phyloP scores from a whole-genome alignment of 495 filamentous ascomycete genomes.

The Xylaria palmicola region DNA sequence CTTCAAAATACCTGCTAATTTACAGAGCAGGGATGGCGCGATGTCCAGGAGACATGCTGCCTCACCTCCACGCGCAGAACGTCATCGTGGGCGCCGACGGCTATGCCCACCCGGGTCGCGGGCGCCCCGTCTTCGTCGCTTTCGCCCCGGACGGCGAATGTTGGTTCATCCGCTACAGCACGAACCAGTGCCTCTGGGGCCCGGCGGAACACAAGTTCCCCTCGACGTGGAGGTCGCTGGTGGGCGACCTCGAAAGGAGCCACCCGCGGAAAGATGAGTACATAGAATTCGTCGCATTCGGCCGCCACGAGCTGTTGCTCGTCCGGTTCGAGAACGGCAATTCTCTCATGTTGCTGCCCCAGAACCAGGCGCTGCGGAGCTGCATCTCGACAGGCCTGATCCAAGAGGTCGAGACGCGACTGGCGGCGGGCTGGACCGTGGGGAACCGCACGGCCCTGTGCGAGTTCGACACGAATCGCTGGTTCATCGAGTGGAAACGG shows the following conservation, averaged over 20 bases:
- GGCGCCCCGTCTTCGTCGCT: not conserved
- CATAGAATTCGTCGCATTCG: slow-evolving; percentile 6
- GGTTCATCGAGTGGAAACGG: slow-evolving; percentile 9
- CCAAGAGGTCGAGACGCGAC: not conserved
- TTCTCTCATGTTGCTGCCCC: not conserved
- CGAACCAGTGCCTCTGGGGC: not conserved
- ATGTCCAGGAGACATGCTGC: not conserved
- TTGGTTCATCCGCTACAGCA: slow-evolving; percentile 6
- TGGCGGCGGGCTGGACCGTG: not conserved
- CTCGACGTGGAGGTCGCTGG: not conserved
- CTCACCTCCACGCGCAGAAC: not conserved
- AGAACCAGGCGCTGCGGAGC: not conserved
- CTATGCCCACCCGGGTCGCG: not conserved
- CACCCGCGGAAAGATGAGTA: slow-evolving; percentile 3
- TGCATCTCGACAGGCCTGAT: not conserved
- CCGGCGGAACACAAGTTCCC: not conserved
- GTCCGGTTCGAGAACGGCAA: slow-evolving; percentile 6
- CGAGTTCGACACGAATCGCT: not conserved
- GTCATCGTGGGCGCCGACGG: not conserved
- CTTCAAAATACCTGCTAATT: not conserved
- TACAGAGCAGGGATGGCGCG: not conserved
- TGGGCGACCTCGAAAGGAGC: not conserved
- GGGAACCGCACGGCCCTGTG: not conserved
- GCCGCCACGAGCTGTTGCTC: not conserved
- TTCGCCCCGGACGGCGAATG: not conserved